Evolutionary conservation across 306 rosid species (phyloP).

Genomic region (Pterocarpus santalinus): DNA sequence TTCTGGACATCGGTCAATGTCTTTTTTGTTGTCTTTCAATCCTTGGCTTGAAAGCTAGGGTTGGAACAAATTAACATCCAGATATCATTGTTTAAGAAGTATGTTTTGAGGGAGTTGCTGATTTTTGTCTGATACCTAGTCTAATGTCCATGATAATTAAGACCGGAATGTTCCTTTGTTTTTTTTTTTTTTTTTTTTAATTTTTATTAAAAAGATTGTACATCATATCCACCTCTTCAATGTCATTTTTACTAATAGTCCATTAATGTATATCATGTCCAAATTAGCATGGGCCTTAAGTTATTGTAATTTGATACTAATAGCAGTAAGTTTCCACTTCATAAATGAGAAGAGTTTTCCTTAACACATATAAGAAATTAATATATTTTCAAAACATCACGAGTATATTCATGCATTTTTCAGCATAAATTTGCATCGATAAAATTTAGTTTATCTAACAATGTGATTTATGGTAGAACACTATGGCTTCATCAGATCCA

Average conservation of each 20-base stretch:
- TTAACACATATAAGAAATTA: background rate
- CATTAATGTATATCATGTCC: too few relatives aligned
- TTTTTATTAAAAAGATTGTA: background rate
- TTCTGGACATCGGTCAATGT: background rate
- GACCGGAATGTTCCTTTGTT: background rate
- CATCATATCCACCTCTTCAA: background rate
- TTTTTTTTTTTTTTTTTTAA: too few relatives aligned
- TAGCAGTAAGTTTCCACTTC: conserved; percentile 10
- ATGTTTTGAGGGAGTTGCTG: background rate
- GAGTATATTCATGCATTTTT: background rate
- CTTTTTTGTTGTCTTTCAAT: background rate
- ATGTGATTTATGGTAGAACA: too few relatives aligned
- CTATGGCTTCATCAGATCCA: too few relatives aligned
- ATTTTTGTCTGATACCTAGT: too few relatives aligned
- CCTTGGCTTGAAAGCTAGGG: background rate
- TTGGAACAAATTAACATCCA: background rate
- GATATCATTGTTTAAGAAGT: background rate
- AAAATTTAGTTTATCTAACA: background rate
- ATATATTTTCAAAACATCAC: background rate
- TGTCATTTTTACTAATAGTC: background rate
- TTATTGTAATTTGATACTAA: background rate
- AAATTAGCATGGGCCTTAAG: background rate
- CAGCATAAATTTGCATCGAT: background rate
- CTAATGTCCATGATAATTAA: too few relatives aligned
- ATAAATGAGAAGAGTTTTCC: conserved; percentile 2